Conservation (phyloP, 169 alveolate genomes). For the Plasmodium ovale region DNA sequence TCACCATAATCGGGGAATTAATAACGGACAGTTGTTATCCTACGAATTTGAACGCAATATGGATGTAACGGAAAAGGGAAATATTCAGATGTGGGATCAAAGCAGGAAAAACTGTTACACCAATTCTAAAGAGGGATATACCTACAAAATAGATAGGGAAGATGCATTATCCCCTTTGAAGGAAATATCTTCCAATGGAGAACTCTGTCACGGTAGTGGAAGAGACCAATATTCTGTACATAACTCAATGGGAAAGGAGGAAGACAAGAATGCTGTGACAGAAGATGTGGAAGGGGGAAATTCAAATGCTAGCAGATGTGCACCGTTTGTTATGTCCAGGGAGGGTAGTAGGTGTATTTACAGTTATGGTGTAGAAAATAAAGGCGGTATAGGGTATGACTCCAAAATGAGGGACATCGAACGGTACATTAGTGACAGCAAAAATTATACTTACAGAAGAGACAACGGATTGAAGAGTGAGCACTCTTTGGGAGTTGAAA, state of each 20-base stretch:
- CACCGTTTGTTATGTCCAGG: neutral
- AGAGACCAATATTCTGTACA: neutral
- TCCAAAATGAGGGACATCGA: neutral
- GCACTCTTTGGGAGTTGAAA: too few species aligned
- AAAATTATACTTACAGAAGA: neutral
- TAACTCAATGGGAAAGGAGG: neutral
- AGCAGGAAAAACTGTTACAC: neutral
- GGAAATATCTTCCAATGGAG: too few species aligned
- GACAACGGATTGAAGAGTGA: too few species aligned
- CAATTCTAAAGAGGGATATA: neutral
- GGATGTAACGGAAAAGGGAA: neutral
- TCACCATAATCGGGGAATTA: neutral
- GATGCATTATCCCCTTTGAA: too few species aligned
- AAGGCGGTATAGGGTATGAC: neutral
- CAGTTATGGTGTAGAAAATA: neutral
- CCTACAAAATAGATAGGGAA: too few species aligned
- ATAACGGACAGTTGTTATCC: neutral
- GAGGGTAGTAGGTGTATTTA: neutral
- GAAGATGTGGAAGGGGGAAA: neutral
- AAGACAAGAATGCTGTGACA: neutral
- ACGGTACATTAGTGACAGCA: neutral
- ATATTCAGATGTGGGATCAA: neutral
- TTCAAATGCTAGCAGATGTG: neutral
- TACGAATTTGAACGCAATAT: neutral
- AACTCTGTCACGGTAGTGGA: too few species aligned